Evolutionary conservation across 1,284 basidiomycete species (phyloP).

Genomic region (Mycocalia duriaeana): DNA sequence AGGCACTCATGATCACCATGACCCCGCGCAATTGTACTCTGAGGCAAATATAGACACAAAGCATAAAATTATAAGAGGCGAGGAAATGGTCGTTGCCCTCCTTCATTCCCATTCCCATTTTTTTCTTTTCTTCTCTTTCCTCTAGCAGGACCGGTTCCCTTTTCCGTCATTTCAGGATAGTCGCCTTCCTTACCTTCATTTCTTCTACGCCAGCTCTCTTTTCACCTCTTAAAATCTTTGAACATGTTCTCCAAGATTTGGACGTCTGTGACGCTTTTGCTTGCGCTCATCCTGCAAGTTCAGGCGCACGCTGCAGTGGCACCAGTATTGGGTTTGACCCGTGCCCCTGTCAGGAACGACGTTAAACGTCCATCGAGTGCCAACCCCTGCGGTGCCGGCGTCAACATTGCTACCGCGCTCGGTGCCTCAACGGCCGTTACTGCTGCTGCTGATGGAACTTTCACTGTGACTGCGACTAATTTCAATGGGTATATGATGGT

Average conservation of each 20-base stretch:
- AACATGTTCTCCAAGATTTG: slow-evolving; percentile 27
- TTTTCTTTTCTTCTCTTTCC: slow-evolving; percentile 10
- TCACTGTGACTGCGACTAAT: slow-evolving; percentile 37
- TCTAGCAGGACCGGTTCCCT: slow-evolving; percentile 30
- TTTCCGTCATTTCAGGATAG: slow-evolving; percentile 1
- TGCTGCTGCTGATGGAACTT: slow-evolving; percentile 29
- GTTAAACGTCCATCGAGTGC: slow-evolving; percentile 34
- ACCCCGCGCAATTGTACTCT: too few species aligned
- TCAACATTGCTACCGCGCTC: slow-evolving; percentile 33
- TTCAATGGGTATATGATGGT: slow-evolving; percentile 37
- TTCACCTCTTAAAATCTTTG: not conserved
- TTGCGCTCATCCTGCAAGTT: slow-evolving; percentile 24
- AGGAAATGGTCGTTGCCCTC: too few species aligned
- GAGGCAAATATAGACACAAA: too few species aligned
- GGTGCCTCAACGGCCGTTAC: slow-evolving; percentile 31
- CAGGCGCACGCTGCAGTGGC: slow-evolving; percentile 37
- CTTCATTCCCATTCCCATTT: too few species aligned
- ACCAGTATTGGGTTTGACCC: slow-evolving; percentile 39
- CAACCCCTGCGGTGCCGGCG: slow-evolving; percentile 34
- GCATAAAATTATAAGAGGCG: too few species aligned
- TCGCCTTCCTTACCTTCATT: slow-evolving; percentile 2
- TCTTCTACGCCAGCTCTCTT: slow-evolving; percentile 5
- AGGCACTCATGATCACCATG: too few species aligned
- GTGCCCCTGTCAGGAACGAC: slow-evolving; percentile 29
- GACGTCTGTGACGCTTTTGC: slow-evolving; percentile 17